A percentile compares a stretch with the other conserved stretches of the same genome.
These are phyloP conservation scores for Nemania sp. DNA, from an alignment of 2,329 filamentous ascomycete species.

Conservation along the genomic window DNA sequence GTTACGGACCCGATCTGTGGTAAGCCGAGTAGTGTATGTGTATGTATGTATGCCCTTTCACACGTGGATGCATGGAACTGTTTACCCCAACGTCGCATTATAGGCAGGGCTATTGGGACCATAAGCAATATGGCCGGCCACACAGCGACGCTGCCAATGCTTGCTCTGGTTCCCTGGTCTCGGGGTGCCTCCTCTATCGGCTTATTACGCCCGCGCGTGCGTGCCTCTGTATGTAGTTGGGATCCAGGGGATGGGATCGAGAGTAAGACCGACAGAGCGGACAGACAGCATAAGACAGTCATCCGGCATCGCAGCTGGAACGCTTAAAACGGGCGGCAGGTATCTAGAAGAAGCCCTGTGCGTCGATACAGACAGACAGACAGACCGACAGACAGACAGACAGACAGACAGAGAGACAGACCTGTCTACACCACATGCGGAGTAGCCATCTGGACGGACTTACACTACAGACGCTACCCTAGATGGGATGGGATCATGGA, in stretches of 20 bases:
- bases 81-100: constrained; percentile 25
- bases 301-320: constrained; percentile 10
- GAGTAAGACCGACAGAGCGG: background rate
- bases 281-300: constrained; percentile 6
- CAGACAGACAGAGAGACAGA: too few relatives aligned
- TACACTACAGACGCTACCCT: too few relatives aligned
- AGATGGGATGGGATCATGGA: too few relatives aligned
- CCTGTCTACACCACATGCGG: too few relatives aligned
- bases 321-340: background rate
- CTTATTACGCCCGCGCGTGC: background rate
- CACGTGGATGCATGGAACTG: constrained; percentile 15
- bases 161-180: background rate
- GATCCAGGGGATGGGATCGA: background rate
- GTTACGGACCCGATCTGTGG: constrained; percentile 1
- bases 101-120: constrained; percentile 26
- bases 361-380: background rate
- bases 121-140: constrained; percentile 27
- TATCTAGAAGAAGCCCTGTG: constrained; percentile 5
- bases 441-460: too few relatives aligned
- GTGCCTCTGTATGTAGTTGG: background rate
- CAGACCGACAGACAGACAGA: background rate
- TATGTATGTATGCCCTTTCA: background rate
- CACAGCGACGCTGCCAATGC: background rate
- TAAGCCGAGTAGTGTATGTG: background rate
- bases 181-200: background rate